Evolutionary conservation across 2,329 filamentous ascomycete genomes (phyloP), one percentile per base, ranked within the genome.

Genomic region (Ascochyta lentis): DNA sequence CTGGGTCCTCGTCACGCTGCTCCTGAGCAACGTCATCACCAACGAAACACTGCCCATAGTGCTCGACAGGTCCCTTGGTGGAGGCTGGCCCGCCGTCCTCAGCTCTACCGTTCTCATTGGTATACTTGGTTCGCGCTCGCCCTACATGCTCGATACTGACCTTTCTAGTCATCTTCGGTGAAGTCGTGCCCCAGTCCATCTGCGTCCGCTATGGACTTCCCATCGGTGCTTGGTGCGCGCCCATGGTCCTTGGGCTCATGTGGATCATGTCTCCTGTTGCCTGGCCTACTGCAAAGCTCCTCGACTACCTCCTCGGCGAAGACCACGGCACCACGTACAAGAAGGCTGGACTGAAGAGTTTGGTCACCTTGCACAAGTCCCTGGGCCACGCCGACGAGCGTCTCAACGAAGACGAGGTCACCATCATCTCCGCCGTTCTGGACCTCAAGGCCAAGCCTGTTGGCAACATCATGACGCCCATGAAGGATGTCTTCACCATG

Each of bases 251-350:
- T 22, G 77, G 82, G 24, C 84, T 99, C 65, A 99, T 99, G 95
- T 98, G 93, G 79, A 75, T 97, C 58, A 88, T 96, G 80, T 87
- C 90, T 9, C 92, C 93, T 2, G 81, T 98, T 43, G 92, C 94
- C 41, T 99, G 92, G 89, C 95, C 95, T 2, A 96, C 92, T 6
- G 95, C 95, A 22, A 96, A 98, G 78, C 85, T 99, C 19, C 89
- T 99, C 68, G 95, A 99, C 78, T 92, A 86, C 79, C 84, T 97
- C 8, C 86, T 99, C 3, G 95, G 95, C 58, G 90, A 96, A 77
- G 94, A 98, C 70, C 94, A 98, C 73, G 94, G 94, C 49, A 97
- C 93, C 0, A 88, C 94, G 39, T 99, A 99, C 85, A 98, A 98
- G 79, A 99, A 98, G 81, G 94, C 92, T 58, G 95, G 95, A 0